Conservation (phyloP, 768 basidiomycete species). For the Chiua virens region DNA sequence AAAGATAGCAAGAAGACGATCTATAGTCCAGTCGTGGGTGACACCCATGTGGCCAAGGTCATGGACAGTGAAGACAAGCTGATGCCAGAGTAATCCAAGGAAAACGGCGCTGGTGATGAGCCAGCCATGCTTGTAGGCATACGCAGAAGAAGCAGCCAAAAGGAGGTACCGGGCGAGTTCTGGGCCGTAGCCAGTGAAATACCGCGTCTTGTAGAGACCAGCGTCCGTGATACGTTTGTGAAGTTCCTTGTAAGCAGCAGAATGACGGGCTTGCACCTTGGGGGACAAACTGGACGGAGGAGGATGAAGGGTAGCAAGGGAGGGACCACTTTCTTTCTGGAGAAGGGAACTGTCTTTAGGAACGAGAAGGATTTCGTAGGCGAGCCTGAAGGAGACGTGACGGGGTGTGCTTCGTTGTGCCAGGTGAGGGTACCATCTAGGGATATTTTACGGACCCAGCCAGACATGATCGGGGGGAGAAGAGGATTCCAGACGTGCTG, state of each 20-base stretch:
- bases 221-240: constrained; percentile 72
- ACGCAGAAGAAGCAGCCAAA: constrained; percentile 57
- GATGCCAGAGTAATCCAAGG: constrained; percentile 93
- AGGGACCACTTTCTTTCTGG: constrained; percentile 38
- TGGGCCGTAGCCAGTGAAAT: constrained; percentile 85
- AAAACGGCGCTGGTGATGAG: constrained; percentile 72
- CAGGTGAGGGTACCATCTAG: constrained; percentile 48
- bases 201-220: constrained; percentile 83
- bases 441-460: constrained; percentile 68
- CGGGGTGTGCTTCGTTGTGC: constrained; percentile 60
- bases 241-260: constrained; percentile 76
- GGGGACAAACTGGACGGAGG: constrained; percentile 55
- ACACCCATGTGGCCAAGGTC: constrained; percentile 96
- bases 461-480: constrained; percentile 81
- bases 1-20: constrained; percentile 75
- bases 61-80: constrained; percentile 88
- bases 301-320: constrained; percentile 46
- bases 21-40: constrained; percentile 80
- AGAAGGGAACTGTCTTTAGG: constrained; percentile 35
- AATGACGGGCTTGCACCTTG: constrained; percentile 62
- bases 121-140: constrained; percentile 64
- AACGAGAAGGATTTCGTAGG: constrained; percentile 65
- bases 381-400: constrained; percentile 34
- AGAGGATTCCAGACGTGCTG: constrained; percentile 67
- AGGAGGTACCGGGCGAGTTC: constrained; percentile 79